phyloP scores from a whole-genome alignment of 257 asterid genomes.

The Craterostigma plantagineum region DNA sequence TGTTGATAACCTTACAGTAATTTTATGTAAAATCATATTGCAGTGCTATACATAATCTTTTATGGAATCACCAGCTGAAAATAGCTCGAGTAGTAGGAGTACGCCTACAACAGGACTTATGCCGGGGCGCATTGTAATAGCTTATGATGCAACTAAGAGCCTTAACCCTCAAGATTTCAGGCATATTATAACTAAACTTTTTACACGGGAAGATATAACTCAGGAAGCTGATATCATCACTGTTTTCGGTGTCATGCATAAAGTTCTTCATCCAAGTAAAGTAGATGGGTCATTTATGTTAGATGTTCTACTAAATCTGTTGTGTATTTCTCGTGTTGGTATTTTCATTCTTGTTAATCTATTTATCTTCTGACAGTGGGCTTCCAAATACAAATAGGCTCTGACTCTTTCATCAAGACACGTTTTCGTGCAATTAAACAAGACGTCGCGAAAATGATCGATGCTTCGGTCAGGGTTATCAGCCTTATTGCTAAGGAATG shows the following conservation, averaged over 20 bases:
- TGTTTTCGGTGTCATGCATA: conserved; percentile 48
- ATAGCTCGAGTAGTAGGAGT: conserved; percentile 12
- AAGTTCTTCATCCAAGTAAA: conserved; percentile 46
- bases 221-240: conserved; percentile 36
- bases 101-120: conserved; percentile 11
- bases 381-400: conserved; percentile 40
- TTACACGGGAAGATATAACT: conserved; percentile 24
- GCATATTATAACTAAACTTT: conserved; percentile 17
- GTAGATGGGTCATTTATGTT: conserved; percentile 7
- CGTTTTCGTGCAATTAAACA: conserved; percentile 39
- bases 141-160: conserved; percentile 42
- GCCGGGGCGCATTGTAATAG: conserved; percentile 37
- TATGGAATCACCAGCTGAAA: conserved; percentile 21
- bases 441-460: conserved; percentile 34
- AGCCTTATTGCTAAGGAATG: conserved; percentile 35
- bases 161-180: conserved; percentile 18
- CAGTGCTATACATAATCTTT: no score
- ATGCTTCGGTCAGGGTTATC: conserved; percentile 26
- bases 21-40: no score
- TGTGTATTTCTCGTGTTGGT: background rate
- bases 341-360: background rate
- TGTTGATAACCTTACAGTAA: no score
- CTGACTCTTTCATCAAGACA: conserved; percentile 31
- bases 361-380: conserved; percentile 42
- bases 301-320: background rate